Evolutionary conservation across 257 asterid genomes (phyloP), one percentile per base, ranked within the genome.

Genomic region (Perilla frutescens): DNA sequence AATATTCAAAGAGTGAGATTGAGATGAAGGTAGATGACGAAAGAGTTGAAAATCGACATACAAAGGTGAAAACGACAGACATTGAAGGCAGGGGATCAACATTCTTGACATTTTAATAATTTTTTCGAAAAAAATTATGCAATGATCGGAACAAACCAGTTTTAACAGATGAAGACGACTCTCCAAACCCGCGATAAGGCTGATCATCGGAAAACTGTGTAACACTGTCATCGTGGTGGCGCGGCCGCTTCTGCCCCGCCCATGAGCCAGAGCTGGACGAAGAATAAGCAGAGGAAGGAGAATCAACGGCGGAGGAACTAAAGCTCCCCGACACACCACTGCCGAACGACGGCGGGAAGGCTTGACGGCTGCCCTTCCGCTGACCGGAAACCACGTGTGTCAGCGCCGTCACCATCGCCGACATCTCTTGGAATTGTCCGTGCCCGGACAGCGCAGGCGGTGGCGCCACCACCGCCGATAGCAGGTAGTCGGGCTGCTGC

Each of bases 181-280:
- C 94, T 49, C 80, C 84, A 14, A 78, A 39, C 1, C 83, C 78
- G 47, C 77, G 78, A 62, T 71, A 82, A 64, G 40, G 76, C 73
- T 20, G 26, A 1, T 77, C 55, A 10, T 79, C 90, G 3, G 81
- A 58, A 2, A 70, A 53, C 62, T 79, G 81, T 15, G 79, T 34
- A 12, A 81, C 79, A 20, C 67, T 71, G 12, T 90, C 91, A 34
- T 86, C 95, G 12, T 72, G 90, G 70, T 85, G 81, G 20, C 91
- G 95, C 34, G 84, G 76, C 66, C 98, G 76, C 65, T 92, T 92
- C 81, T 83, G 95, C 4, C 98, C 96, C 7, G 87, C 82, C 88
- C 82, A 80, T 2, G 95, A 87, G 1, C 96, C 96, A 12, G 96
- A 86, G 80, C 95, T 87, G 29, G 95, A 92, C 40, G 93, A 82